These are phyloP conservation scores for Fennellomyces sp. DNA, from an alignment of 371 early-diverging fungal species.

Conservation along the genomic window DNA sequence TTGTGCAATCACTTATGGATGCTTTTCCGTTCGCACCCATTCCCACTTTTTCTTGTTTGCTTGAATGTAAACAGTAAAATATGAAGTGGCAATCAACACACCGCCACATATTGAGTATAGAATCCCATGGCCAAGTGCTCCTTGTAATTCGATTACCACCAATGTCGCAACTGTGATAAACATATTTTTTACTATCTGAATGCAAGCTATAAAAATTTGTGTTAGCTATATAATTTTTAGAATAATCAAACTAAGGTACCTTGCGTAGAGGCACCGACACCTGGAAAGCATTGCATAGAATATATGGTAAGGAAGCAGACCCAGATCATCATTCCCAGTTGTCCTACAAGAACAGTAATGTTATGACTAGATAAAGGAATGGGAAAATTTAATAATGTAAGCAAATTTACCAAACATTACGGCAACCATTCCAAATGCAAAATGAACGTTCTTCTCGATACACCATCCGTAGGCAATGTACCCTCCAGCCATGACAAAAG, in stretches of 20 bases:
- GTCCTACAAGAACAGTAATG: too few relatives aligned
- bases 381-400: too few relatives aligned
- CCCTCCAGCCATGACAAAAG: constrained; percentile 12
- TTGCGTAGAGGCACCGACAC: background rate
- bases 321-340: background rate
- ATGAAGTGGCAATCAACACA: background rate
- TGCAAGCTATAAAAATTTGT: background rate
- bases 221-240: too few relatives aligned
- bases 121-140: background rate
- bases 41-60: background rate
- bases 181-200: background rate
- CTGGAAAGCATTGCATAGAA: background rate
- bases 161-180: background rate
- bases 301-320: background rate
- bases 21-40: background rate
- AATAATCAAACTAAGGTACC: too few relatives aligned
- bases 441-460: constrained; percentile 36
- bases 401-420: constrained; percentile 34
- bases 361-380: too few relatives aligned
- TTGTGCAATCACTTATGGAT: too few relatives aligned
- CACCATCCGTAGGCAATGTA: constrained; percentile 48
- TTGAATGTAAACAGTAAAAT: background rate
- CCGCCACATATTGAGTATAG: background rate
- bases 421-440: constrained; percentile 34
- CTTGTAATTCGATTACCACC: background rate